These are phyloP conservation scores for Brassica balearica DNA, from an alignment of 441 rosid species.

Conservation along the genomic window DNA sequence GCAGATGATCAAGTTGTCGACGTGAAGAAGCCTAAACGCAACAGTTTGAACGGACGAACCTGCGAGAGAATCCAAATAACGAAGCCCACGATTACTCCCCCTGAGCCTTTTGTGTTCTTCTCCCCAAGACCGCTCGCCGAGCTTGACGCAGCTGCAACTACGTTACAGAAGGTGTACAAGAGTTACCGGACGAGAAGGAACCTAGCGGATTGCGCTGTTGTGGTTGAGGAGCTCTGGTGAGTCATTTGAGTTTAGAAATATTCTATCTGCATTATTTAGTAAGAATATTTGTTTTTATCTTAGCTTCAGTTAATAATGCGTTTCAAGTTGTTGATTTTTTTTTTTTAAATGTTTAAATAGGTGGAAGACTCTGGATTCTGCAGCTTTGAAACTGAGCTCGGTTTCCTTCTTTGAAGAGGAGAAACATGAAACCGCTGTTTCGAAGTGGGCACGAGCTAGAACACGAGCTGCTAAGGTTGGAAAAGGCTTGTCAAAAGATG, in stretches of 20 bases:
- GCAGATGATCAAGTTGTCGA: slow-evolving; percentile 3
- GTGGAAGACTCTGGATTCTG: slow-evolving; percentile 90
- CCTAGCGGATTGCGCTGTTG: slow-evolving; percentile 59
- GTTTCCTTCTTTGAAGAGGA: slow-evolving; percentile 67
- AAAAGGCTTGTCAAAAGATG: slow-evolving; percentile 53
- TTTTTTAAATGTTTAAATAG: slow-evolving; percentile 40
- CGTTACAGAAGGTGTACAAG: slow-evolving; percentile 62
- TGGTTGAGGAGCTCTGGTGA: slow-evolving; percentile 47
- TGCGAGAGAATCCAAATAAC: slow-evolving; percentile 41
- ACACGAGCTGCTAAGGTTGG: slow-evolving; percentile 80
- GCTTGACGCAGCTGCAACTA: slow-evolving; percentile 59
- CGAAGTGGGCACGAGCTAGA: slow-evolving; percentile 77
- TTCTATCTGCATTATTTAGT: slow-evolving; percentile 4
- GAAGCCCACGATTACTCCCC: slow-evolving; percentile 32
- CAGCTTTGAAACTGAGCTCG: slow-evolving; percentile 66
- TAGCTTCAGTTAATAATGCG: slow-evolving; percentile 6
- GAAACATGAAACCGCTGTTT: slow-evolving; percentile 72
- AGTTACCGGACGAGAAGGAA: slow-evolving; percentile 66
- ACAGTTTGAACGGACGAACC: slow-evolving; percentile 25
- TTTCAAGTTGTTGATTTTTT: neutral
- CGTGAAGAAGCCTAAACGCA: slow-evolving; percentile 20
- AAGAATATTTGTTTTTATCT: too few relatives aligned
- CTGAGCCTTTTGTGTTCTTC: slow-evolving; percentile 38
- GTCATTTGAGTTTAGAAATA: slow-evolving; percentile 4
- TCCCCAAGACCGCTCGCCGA: slow-evolving; percentile 45